Base-by-base conservation (phyloP, 2,329 filamentous ascomycete species). In the Pochonia chlamydosporia region DNA sequence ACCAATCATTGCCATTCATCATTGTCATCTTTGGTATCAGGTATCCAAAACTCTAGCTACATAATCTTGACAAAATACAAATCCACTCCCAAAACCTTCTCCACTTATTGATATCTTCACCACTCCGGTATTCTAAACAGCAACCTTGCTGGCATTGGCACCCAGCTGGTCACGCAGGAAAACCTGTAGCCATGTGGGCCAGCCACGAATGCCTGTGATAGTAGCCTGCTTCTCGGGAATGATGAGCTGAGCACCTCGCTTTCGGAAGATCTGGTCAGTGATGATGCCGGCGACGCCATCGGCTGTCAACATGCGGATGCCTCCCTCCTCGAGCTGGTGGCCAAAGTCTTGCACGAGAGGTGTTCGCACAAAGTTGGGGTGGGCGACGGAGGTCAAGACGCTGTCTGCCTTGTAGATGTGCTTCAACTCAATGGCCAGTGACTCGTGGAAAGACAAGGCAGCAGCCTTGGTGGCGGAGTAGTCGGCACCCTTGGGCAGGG, bases 391-490 rank as follows among this genome's bases (percentile, higher is more conserved):
- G 1, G 83, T 86, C 42, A 84, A 67, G 11, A 88, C 78, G 41
- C 72, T 73, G 0, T 75, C 75, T 1, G 83, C 81, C 37, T 77
- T 72, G 61, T 87, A 85, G 5, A 74, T 63, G 11, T 76, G 76
- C 43, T 67, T 69, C 16, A 85, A 60, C 61, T 85, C 82, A 1
- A 71, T 66, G 0, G 71, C 64, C 0, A 85, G 63, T 0, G 73
- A 82, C 62, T 89, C 83, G 60, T 89, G 84, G 64, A 89, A 84
- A 2, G 79, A 66, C 3, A 85, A 62, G 0, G 82, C 78, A 0
- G 80, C 83, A 4, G 83, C 76, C 64, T 89, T 89, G 44, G 74
- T 77, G 2, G 79, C 73, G 0, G 73, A 71, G 66, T 89, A 89
- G 63, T 87, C 82, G 18, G 81, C 77, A 67, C 82, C 78, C 47